Percentiles rank a stretch among this genome's conserved stretches.
These are phyloP conservation scores for Diaporthe sp. DNA, from an alignment of 2,329 filamentous ascomycete species.

Conservation along the genomic window DNA sequence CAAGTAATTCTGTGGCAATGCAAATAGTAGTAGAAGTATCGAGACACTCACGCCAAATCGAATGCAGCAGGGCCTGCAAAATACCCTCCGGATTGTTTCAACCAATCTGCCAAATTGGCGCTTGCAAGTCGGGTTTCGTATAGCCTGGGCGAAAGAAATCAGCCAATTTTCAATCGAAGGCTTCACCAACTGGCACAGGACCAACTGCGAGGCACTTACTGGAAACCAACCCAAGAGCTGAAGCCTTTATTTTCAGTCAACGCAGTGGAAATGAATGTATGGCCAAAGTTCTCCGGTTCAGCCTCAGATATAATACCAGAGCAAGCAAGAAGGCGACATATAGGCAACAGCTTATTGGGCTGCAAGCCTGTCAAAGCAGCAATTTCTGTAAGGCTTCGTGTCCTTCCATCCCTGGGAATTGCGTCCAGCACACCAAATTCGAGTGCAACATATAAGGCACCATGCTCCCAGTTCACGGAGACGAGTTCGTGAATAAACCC, in stretches of 20 bases:
- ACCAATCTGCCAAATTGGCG: constrained; percentile 19
- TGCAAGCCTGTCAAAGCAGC: not conserved
- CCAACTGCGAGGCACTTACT: not conserved
- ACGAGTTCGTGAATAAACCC: constrained; percentile 10
- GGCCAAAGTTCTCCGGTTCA: not conserved
- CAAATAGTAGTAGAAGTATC: not conserved
- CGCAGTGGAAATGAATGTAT: constrained; percentile 7
- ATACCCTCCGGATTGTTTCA: not conserved
- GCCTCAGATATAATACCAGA: not conserved
- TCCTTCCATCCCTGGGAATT: not conserved
- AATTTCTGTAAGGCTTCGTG: not conserved
- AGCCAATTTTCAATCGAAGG: not conserved
- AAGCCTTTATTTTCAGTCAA: not conserved
- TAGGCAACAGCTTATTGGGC: not conserved
- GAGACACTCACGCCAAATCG: not conserved
- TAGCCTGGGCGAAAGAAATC: not conserved
- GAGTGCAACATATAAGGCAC: constrained; percentile 13
- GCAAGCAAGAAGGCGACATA: constrained; percentile 10
- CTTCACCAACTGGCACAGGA: not conserved
- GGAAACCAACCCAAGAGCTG: constrained; percentile 17
- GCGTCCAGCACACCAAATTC: not conserved
- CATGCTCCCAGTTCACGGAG: constrained; percentile 10
- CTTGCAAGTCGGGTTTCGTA: constrained; percentile 17
- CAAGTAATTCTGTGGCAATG: too few relatives aligned
- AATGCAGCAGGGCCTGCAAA: constrained; percentile 15